phyloP scores from a whole-genome alignment of 2,329 filamentous ascomycete species.

The Cytospora mali region DNA sequence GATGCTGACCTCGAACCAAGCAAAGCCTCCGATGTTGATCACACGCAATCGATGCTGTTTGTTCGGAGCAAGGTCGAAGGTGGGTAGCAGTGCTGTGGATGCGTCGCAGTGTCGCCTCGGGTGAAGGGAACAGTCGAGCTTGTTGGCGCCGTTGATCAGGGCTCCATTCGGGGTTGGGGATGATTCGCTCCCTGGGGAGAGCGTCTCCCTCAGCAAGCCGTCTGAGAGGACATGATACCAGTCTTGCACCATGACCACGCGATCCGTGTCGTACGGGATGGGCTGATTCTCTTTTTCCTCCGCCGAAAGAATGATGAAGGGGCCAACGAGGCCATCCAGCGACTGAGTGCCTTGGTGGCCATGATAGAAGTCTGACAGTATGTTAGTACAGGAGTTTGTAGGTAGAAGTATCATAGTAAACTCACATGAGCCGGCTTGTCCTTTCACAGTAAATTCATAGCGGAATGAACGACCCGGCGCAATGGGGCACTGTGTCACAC shows the following conservation, averaged over 20 bases:
- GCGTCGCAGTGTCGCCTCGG: slow-evolving; percentile 48
- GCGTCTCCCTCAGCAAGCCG: slow-evolving; percentile 40
- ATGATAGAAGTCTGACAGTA: slow-evolving; percentile 40
- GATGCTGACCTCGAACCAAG: slow-evolving; percentile 71
- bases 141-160: slow-evolving; percentile 48
- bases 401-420: slow-evolving; percentile 8
- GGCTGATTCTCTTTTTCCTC: slow-evolving; percentile 52
- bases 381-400: neutral
- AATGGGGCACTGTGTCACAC: slow-evolving; percentile 63
- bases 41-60: slow-evolving; percentile 67
- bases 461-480: slow-evolving; percentile 58
- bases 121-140: slow-evolving; percentile 43
- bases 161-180: slow-evolving; percentile 50
- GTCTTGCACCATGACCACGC: slow-evolving; percentile 67
- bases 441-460: slow-evolving; percentile 45
- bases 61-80: slow-evolving; percentile 52
- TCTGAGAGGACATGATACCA: slow-evolving; percentile 65
- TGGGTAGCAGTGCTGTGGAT: slow-evolving; percentile 41
- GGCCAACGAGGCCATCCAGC: slow-evolving; percentile 67
- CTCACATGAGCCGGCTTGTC: slow-evolving; percentile 43
- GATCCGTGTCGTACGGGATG: slow-evolving; percentile 59
- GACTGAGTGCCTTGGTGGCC: slow-evolving; percentile 64
- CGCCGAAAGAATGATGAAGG: slow-evolving; percentile 63
- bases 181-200: slow-evolving; percentile 46
- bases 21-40: slow-evolving; percentile 71